These are phyloP conservation scores for Schizophyllum commune DNA, from an alignment of 1,284 basidiomycete species.

Conservation along the genomic window DNA sequence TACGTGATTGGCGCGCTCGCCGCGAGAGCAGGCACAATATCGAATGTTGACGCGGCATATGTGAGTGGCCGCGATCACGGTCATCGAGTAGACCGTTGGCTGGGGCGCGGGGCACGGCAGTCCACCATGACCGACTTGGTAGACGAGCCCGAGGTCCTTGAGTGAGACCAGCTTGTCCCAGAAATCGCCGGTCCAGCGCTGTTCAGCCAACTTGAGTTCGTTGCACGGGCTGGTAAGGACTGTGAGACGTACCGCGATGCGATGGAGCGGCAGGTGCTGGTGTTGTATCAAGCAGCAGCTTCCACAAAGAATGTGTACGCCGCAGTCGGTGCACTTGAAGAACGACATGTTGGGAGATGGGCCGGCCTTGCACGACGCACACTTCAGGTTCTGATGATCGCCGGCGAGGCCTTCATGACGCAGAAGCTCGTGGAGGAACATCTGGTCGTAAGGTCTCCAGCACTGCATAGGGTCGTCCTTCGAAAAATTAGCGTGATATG, in stretches of 20 bases:
- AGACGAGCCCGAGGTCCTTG: slow-evolving; percentile 12
- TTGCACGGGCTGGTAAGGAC: too few species aligned
- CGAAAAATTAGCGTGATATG: background rate
- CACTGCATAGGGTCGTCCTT: slow-evolving; percentile 5
- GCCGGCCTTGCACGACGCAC: background rate
- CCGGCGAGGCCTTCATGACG: slow-evolving; percentile 3
- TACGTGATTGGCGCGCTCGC: background rate
- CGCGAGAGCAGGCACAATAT: slow-evolving; percentile 23
- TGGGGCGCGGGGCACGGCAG: slow-evolving; percentile 8
- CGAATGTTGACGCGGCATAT: slow-evolving; percentile 23
- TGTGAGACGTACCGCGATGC: slow-evolving; percentile 10
- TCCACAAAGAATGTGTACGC: slow-evolving; percentile 8
- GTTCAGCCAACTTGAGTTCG: background rate
- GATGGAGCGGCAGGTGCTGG: slow-evolving; percentile 10
- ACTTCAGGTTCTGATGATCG: background rate
- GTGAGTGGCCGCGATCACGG: slow-evolving; percentile 22
- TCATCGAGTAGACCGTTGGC: slow-evolving; percentile 13
- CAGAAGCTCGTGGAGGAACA: slow-evolving; percentile 3
- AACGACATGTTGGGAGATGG: background rate
- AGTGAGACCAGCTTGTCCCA: background rate
- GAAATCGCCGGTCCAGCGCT: background rate
- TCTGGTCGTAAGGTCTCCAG: background rate
- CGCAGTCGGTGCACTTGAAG: slow-evolving; percentile 6
- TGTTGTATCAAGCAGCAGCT: slow-evolving; percentile 11
- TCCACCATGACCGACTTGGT: slow-evolving; percentile 17